phyloP scores from a whole-genome alignment of 768 basidiomycete species.

The Serpula lacrymans region DNA sequence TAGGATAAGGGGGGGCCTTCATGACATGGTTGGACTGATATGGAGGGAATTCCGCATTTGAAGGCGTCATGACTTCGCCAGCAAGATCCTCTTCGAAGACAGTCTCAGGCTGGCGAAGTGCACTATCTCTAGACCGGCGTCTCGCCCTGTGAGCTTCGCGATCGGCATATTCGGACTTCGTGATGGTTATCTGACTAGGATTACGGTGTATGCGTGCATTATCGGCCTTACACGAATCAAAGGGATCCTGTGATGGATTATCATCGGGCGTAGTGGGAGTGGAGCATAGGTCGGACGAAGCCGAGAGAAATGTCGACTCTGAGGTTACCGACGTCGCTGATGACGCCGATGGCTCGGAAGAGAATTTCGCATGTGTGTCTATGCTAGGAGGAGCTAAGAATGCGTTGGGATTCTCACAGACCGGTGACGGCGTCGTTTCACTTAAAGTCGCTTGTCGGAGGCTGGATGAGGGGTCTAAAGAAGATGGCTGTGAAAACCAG shows the following conservation, averaged over 20 bases:
- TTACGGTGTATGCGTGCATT: slow-evolving; percentile 43
- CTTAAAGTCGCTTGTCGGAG: slow-evolving; percentile 22
- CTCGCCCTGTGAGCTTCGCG: slow-evolving; percentile 5
- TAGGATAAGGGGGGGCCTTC: slow-evolving; percentile 55
- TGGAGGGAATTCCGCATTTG: slow-evolving; percentile 17
- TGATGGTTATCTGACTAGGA: slow-evolving; percentile 58
- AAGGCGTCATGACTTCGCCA: slow-evolving; percentile 9
- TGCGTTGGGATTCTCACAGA: slow-evolving; percentile 20
- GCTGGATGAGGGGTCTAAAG: slow-evolving; percentile 3
- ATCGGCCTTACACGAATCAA: slow-evolving; percentile 24
- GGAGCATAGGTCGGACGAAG: slow-evolving; percentile 49
- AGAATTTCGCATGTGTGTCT: slow-evolving; percentile 9
- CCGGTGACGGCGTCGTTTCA: slow-evolving; percentile 25
- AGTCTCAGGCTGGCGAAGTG: slow-evolving; percentile 41
- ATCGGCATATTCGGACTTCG: slow-evolving; percentile 31
- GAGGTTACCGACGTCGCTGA: slow-evolving; percentile 42
- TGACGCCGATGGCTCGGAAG: slow-evolving; percentile 36
- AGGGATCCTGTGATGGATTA: slow-evolving; percentile 35
- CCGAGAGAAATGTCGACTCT: slow-evolving; percentile 49
- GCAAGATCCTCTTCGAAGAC: slow-evolving; percentile 49
- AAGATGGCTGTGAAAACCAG: slow-evolving; percentile 60
- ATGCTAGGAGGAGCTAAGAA: slow-evolving; percentile 2
- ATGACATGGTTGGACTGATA: slow-evolving; percentile 24
- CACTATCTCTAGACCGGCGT: slow-evolving; percentile 33
- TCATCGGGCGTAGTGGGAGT: slow-evolving; percentile 60